Evolutionary conservation across 139 green algal species (phyloP).

Genomic region (Spirogloea muscicola): DNA sequence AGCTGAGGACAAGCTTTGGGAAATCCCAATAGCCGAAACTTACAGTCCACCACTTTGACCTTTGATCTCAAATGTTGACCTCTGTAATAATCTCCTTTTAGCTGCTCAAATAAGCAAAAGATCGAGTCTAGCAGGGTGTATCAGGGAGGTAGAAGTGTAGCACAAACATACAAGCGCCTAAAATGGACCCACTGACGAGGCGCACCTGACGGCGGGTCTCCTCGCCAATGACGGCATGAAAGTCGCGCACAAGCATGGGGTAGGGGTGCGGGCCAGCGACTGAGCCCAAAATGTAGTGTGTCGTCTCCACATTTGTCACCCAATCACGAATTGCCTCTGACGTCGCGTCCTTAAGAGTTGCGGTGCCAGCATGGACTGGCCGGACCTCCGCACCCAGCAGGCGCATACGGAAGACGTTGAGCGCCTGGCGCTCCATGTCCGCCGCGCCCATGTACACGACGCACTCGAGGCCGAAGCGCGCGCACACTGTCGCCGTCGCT

Average conservation of each 20-base stretch:
- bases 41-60: too few species aligned
- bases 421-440: constrained; percentile 91
- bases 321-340: constrained; percentile 96
- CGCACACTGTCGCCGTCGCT: constrained; percentile 93
- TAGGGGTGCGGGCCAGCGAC: constrained; percentile 95
- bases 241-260: constrained; percentile 87
- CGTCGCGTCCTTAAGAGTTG: constrained; percentile 95
- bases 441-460: constrained; percentile 96
- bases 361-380: constrained; percentile 79
- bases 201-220: constrained; percentile 52
- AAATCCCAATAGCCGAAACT: too few species aligned
- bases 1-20: too few species aligned
- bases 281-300: constrained; percentile 97
- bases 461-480: constrained; percentile 84
- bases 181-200: too few species aligned
- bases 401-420: constrained; percentile 98
- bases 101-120: too few species aligned
- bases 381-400: constrained; percentile 83
- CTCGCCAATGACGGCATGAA: constrained; percentile 86
- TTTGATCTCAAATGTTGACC: too few species aligned
- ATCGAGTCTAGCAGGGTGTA: too few species aligned
- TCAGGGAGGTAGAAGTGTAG: too few species aligned
- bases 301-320: constrained; percentile 98
- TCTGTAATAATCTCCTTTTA: too few species aligned
- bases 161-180: too few species aligned